phyloP scores from a whole-genome alignment of 192 early-diverging fungal species.

The Podila horticola region DNA sequence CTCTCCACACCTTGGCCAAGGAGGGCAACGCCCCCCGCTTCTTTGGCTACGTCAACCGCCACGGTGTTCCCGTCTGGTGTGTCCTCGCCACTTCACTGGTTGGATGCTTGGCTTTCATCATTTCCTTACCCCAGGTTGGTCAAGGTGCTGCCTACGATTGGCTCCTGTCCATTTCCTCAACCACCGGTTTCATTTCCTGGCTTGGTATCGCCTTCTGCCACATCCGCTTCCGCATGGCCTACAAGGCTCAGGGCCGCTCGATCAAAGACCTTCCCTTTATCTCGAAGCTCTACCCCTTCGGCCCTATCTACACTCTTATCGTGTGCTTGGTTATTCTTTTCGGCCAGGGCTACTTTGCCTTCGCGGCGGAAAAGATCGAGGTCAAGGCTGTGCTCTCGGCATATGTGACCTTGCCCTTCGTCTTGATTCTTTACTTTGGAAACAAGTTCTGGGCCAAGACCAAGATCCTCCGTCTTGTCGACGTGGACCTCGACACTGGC shows the following conservation, averaged over 20 bases:
- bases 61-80: slow-evolving; percentile 71
- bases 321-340: slow-evolving; percentile 70
- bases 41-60: slow-evolving; percentile 53
- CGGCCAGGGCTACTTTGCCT: slow-evolving; percentile 71
- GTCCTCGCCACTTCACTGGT: slow-evolving; percentile 61
- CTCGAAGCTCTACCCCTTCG: slow-evolving; percentile 76
- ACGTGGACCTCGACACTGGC: slow-evolving; percentile 67
- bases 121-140: slow-evolving; percentile 66
- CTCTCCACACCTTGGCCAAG: slow-evolving; percentile 66
- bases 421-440: slow-evolving; percentile 65
- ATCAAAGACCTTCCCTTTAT: slow-evolving; percentile 72
- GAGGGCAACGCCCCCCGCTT: slow-evolving; percentile 71
- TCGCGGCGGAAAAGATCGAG: slow-evolving; percentile 53
- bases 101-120: slow-evolving; percentile 68
- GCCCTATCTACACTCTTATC: slow-evolving; percentile 71
- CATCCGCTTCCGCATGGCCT: slow-evolving; percentile 84
- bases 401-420: slow-evolving; percentile 72
- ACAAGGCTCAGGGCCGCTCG: slow-evolving; percentile 71
- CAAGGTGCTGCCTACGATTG: slow-evolving; percentile 69
- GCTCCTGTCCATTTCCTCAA: slow-evolving; percentile 70
- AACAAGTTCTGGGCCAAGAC: slow-evolving; percentile 75
- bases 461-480: slow-evolving; percentile 68
- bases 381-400: slow-evolving; percentile 61
- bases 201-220: slow-evolving; percentile 86
- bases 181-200: slow-evolving; percentile 87